These are phyloP conservation scores for Tylopilus balloui DNA, from an alignment of 768 basidiomycete genomes.

Conservation along the genomic window DNA sequence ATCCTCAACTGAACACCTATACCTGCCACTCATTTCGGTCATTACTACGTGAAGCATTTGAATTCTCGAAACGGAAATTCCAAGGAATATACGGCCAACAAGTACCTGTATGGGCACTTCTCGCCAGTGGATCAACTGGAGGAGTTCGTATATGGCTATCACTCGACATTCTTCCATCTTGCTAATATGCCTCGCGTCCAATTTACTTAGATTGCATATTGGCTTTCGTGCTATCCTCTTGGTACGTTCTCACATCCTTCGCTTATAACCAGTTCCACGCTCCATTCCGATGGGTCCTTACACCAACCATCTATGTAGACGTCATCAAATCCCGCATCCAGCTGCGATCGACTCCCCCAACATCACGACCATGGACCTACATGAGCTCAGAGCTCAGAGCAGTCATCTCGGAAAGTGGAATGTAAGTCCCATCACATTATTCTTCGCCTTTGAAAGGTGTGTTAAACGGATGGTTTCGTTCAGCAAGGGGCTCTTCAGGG, in stretches of 20 bases:
- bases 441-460: neutral
- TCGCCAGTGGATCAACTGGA: conserved; percentile 79
- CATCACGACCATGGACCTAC: conserved; percentile 69
- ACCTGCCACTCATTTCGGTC: neutral
- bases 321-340: conserved; percentile 92
- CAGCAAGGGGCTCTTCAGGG: conserved; percentile 62
- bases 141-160: conserved; percentile 48
- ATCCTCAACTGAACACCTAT: neutral
- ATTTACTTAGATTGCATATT: conserved; percentile 41
- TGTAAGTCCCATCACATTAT: conserved; percentile 42
- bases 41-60: conserved; percentile 54
- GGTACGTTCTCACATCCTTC: conserved; percentile 37
- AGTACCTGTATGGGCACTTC: conserved; percentile 79
- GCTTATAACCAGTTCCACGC: neutral
- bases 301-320: conserved; percentile 41
- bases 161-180: neutral
- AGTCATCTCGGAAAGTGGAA: conserved; percentile 67
- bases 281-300: neutral
- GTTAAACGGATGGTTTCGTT: neutral
- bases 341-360: conserved; percentile 68
- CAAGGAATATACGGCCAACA: conserved; percentile 55
- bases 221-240: conserved; percentile 90
- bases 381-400: conserved; percentile 65
- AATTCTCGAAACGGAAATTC: conserved; percentile 82
- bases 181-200: neutral